Evolutionary conservation across 192 early-diverging fungal species (phyloP).

Genomic region (Podila epigama): DNA sequence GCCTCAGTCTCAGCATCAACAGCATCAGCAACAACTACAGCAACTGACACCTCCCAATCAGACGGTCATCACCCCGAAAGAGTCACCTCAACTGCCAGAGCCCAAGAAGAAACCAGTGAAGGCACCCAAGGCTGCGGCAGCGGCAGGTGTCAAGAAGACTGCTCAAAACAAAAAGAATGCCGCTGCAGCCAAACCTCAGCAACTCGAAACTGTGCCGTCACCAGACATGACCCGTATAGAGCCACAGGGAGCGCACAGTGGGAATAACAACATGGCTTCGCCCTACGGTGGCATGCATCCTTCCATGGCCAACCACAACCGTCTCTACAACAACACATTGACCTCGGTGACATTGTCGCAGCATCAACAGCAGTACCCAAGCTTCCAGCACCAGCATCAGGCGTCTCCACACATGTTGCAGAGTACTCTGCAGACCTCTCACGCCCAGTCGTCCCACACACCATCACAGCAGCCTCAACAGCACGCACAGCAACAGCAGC

Average conservation of each 20-base stretch:
- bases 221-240: slow-evolving; percentile 19
- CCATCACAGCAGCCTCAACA: slow-evolving; percentile 8
- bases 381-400: slow-evolving; percentile 44
- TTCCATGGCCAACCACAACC: slow-evolving; percentile 22
- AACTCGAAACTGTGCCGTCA: slow-evolving; percentile 23
- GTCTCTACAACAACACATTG: slow-evolving; percentile 33
- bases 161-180: slow-evolving; percentile 35
- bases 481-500: slow-evolving; percentile 15
- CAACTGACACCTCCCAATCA: slow-evolving; percentile 36
- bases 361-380: slow-evolving; percentile 47
- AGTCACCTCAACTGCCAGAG: slow-evolving; percentile 40
- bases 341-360: slow-evolving; percentile 29
- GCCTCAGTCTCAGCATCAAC: slow-evolving; percentile 27
- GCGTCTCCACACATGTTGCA: slow-evolving; percentile 28
- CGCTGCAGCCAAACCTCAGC: too few relatives aligned
- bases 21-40: slow-evolving; percentile 44
- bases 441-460: slow-evolving; percentile 10
- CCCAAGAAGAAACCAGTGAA: slow-evolving; percentile 42
- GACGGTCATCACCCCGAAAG: slow-evolving; percentile 42
- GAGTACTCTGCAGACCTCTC: slow-evolving; percentile 24
- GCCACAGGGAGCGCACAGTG: slow-evolving; percentile 10
- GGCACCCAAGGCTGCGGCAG: slow-evolving; percentile 19
- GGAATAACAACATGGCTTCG: slow-evolving; percentile 10
- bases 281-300: slow-evolving; percentile 30
- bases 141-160: slow-evolving; percentile 17